Conservation (phyloP, 2,329 filamentous ascomycete species). For the Colletotrichum spinosum region DNA sequence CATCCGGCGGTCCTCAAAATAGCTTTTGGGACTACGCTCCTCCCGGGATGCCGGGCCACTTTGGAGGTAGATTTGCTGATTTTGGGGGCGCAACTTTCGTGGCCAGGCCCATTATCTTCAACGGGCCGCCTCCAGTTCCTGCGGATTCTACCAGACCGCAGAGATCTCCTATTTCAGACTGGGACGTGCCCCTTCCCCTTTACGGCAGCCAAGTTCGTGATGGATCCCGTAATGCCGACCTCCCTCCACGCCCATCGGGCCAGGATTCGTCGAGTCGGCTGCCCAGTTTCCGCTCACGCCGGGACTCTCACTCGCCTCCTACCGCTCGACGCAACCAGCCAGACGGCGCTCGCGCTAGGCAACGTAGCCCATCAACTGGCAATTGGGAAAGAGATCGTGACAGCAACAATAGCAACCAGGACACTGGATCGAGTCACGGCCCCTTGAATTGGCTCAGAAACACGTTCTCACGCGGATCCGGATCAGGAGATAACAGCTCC, state of each 20-base stretch:
- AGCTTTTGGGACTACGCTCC: slow-evolving; percentile 19
- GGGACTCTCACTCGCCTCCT: slow-evolving; percentile 53
- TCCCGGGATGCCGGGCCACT: slow-evolving; percentile 25
- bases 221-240: not conserved
- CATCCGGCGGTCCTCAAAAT: slow-evolving; percentile 21
- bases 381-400: slow-evolving; percentile 44
- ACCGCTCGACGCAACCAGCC: slow-evolving; percentile 46
- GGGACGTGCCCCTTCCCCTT: slow-evolving; percentile 14
- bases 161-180: slow-evolving; percentile 2
- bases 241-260: slow-evolving; percentile 17
- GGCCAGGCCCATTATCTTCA: slow-evolving; percentile 1
- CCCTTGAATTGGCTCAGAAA: slow-evolving; percentile 59
- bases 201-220: slow-evolving; percentile 14
- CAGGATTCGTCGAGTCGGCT: slow-evolving; percentile 14
- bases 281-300: slow-evolving; percentile 43
- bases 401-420: slow-evolving; percentile 43
- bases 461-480: slow-evolving; percentile 46
- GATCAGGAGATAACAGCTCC: slow-evolving; percentile 23
- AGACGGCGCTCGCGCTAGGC: slow-evolving; percentile 46
- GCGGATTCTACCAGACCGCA: slow-evolving; percentile 23
- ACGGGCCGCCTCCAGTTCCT: slow-evolving; percentile 15
- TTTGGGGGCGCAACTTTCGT: not conserved
- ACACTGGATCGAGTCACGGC: slow-evolving; percentile 49
- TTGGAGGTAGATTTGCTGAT: not conserved
- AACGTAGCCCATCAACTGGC: slow-evolving; percentile 53